phyloP scores from a whole-genome alignment of 75 land plant species.

The Pinus tabuliformis region DNA sequence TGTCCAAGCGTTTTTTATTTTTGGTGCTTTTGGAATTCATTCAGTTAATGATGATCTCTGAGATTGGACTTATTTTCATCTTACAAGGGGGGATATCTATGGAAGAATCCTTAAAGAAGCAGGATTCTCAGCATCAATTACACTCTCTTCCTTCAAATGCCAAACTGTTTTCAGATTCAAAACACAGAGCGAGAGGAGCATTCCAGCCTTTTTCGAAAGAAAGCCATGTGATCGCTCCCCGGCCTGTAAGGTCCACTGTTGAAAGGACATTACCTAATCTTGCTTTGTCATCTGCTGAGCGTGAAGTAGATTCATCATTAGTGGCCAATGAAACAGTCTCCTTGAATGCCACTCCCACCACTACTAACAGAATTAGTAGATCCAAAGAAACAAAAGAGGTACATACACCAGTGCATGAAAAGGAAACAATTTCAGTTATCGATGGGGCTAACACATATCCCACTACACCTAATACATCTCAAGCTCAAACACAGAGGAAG shows the following conservation, averaged over 20 bases:
- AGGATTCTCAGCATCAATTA: not conserved
- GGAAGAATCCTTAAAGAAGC: conserved; percentile 13
- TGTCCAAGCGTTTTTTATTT: too few relatives aligned
- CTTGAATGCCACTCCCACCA: conserved; percentile 2
- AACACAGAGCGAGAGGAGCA: conserved; percentile 75
- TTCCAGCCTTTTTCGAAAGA: conserved; percentile 85
- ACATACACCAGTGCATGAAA: not conserved
- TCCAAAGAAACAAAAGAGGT: conserved; percentile 6
- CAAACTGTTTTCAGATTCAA: conserved; percentile 48
- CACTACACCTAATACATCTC: conserved; percentile 13
- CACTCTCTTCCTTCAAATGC: conserved; percentile 11
- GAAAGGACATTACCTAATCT: conserved; percentile 33
- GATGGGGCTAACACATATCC: not conserved
- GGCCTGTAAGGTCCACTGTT: conserved; percentile 1
- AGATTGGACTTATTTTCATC: too few relatives aligned
- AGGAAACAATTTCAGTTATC: not conserved
- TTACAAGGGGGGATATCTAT: too few relatives aligned
- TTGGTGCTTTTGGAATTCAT: too few relatives aligned
- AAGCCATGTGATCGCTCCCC: conserved; percentile 11
- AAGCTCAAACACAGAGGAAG: conserved; percentile 62
- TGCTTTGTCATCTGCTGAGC: conserved; percentile 51
- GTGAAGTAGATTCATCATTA: conserved; percentile 15
- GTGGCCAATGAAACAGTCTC: not conserved
- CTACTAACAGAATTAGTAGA: not conserved
- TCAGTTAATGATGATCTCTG: too few relatives aligned